Evolutionary conservation across 1,284 basidiomycete species (phyloP), one percentile per base, ranked within the genome.

Genomic region (Schizopora paradoxa): DNA sequence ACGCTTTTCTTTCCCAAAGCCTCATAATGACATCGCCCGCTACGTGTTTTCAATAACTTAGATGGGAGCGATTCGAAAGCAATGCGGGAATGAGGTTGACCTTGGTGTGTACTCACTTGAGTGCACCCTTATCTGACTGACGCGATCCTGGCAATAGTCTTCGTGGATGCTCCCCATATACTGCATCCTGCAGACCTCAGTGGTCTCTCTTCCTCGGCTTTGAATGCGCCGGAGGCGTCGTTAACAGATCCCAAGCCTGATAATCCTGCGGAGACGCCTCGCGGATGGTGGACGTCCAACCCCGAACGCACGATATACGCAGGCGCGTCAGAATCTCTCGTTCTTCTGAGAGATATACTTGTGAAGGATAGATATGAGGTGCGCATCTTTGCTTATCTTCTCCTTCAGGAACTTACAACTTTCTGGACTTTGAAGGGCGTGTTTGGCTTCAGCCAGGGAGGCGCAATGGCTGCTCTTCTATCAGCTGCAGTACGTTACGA

Each of bases 401-500:
- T 29, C n/a, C 14, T 11, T 41, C 19, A 37, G 22, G 10, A 19
- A 16, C n/a, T 21, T 10, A 16, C 29, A 27, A 13, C 19, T 34
- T 43, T 14, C 16, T 2, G 22, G 18, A 38, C 14, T 23, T 14
- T 43, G 31, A 49, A 91, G 85, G 91, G 89, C 23, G 74, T 93
- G 13, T 79, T 93, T 60, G 89, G 88, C 6, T 91, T 91, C 64
- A 86, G 86, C 46, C 89, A 93, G 66, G 90, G 90, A 23, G 90
- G 85, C 11, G 81, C 79, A 10, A 78, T 92, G 69, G 90, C 88
- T 22, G 81, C 79, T 5, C 58, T 91, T 21, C 65, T 92, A 25
- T 66, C 83, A 34, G 85, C 87, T 31, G 60, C 91, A 60, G 89
- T 90, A 57, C 41, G 78, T 64, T 34, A 11, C 7, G n/a, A n/a